Evolutionary conservation across 2,329 filamentous ascomycete genomes (phyloP), one percentile per base, ranked within the genome.

Genomic region (Tolypocladium tundrense): DNA sequence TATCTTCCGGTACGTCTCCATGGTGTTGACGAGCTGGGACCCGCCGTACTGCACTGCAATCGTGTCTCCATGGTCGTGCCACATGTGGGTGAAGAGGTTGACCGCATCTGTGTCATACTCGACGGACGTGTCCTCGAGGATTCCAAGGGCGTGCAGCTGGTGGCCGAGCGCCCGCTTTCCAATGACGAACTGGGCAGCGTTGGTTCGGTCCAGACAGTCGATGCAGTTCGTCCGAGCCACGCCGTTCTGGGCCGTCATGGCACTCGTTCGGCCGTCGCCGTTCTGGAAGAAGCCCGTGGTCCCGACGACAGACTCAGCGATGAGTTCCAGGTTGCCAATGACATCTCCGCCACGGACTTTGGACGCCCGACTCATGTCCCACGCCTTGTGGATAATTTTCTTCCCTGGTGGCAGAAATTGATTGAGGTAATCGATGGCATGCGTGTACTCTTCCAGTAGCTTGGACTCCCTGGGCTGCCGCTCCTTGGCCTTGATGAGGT

Each of bases 1-100:
- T 70, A 97, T 96, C 74, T 97, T 97, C 58, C 94, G 88, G 71
- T 99, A 99, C 5, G 94, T 99, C 63, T 96, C 92, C 92, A 99
- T 97, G 0, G 94, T 99, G 70, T 99, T 99, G 66, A 99, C 94
- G 0, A 99, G 82, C 72, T 99, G 94, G 2, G 92, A 97, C 11
- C 94, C 94, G 58, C 94, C 94, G 66, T 99, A 99, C 70, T 99
- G 94, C 57, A 97, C 88, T 1, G 94, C 94, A 67, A 99, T 97
- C 4, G 92, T 97, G 71, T 99, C 94, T 58, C 94, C 94, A 68
- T 99, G 94, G 64, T 96, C 91, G 70, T 97, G 92, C 75, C 92
- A 96, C 93, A 99, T 97, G 67, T 96, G 90, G 1, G 94, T 97
- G 66, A 99, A 97, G 11, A 97, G 82, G 65, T 97, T 96, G 59